Percentiles rank a stretch among this genome's conserved stretches.
phyloP scores from a whole-genome alignment of 2,329 filamentous ascomycete genomes.

The Exserohilum turcica region DNA sequence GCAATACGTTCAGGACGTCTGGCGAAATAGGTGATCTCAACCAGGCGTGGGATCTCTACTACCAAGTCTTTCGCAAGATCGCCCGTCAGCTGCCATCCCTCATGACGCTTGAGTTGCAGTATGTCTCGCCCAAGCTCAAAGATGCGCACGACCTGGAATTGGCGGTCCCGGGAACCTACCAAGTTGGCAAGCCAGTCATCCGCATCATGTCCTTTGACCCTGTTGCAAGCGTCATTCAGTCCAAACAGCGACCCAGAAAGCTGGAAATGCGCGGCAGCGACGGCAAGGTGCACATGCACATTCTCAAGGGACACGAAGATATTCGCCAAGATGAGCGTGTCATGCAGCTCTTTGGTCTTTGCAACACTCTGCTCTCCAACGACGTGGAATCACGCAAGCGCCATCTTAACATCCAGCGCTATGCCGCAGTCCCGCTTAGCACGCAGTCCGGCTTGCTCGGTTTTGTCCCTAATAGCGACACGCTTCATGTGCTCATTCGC shows the following conservation, averaged over 20 bases:
- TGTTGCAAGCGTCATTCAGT: constrained; percentile 89
- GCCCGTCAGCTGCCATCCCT: constrained; percentile 90
- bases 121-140: constrained; percentile 93
- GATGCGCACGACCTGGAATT: constrained; percentile 84
- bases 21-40: constrained; percentile 92
- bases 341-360: constrained; percentile 98
- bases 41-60: constrained; percentile 98
- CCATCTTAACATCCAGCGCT: constrained; percentile 93
- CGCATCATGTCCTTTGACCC: constrained; percentile 88
- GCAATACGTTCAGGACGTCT: constrained; percentile 86
- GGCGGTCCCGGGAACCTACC: constrained; percentile 94
- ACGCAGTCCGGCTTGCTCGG: constrained; percentile 94
- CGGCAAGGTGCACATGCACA: constrained; percentile 82
- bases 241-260: constrained; percentile 93
- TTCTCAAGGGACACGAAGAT: constrained; percentile 98
- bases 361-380: constrained; percentile 91
- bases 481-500: constrained; percentile 91
- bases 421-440: constrained; percentile 94
- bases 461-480: constrained; percentile 98
- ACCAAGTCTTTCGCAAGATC: constrained; percentile 96
- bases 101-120: constrained; percentile 89
- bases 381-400: constrained; percentile 97
- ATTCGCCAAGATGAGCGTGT: constrained; percentile 98
- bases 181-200: constrained; percentile 77
- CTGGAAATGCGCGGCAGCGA: constrained; percentile 88